Conservation (phyloP, 306 rosid genomes). For the Casuarina cunninghamiana region DNA sequence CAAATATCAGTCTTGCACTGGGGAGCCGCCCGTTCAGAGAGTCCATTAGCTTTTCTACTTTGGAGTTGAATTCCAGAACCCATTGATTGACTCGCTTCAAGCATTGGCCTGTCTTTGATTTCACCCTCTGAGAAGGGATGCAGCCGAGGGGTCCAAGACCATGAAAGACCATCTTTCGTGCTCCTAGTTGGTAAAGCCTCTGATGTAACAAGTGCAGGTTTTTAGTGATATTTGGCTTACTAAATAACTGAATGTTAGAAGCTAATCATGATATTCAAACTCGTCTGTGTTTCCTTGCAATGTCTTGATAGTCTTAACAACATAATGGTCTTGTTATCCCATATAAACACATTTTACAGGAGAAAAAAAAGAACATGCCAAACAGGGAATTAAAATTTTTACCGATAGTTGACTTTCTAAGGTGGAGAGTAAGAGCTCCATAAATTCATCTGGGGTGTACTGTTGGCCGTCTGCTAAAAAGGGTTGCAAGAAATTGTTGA, state of each 20-base stretch:
- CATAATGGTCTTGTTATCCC: too few relatives aligned
- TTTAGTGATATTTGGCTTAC: not conserved
- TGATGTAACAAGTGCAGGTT: not conserved
- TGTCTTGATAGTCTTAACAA: not conserved
- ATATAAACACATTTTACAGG: too few relatives aligned
- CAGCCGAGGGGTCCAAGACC: constrained; percentile 91
- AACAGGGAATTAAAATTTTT: not conserved
- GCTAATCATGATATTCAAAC: too few relatives aligned
- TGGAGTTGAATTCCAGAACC: constrained; percentile 46
- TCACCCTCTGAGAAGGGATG: constrained; percentile 88
- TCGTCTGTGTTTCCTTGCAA: not conserved
- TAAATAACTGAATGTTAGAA: too few relatives aligned
- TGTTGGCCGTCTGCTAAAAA: constrained; percentile 77
- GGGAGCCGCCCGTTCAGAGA: constrained; percentile 59
- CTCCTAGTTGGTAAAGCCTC: constrained; percentile 70
- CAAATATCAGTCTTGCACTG: constrained; percentile 44
- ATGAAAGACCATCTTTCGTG: constrained; percentile 58
- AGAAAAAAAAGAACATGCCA: not conserved
- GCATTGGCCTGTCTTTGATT: constrained; percentile 67
- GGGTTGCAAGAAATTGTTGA: constrained; percentile 87
- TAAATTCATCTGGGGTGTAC: constrained; percentile 74
- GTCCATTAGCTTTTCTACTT: constrained; percentile 42
- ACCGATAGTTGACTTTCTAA: constrained; percentile 59
- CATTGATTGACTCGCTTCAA: constrained; percentile 58
- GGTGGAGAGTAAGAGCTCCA: constrained; percentile 50